These are phyloP conservation scores for Salicornia ramosissima DNA, from an alignment of 148 eudicot species.

Conservation along the genomic window DNA sequence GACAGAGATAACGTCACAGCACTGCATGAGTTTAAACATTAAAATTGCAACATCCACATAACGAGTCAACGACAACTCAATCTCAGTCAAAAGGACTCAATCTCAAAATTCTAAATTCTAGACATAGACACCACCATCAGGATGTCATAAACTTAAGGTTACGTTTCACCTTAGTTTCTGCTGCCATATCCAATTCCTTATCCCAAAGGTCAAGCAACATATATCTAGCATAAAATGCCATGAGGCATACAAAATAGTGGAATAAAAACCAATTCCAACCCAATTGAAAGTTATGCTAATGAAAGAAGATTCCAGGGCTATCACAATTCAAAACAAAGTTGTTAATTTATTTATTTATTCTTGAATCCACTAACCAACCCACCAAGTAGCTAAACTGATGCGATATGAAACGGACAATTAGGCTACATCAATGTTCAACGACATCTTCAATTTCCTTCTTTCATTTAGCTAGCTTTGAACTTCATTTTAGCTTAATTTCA, in stretches of 20 bases:
- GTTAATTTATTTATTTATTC: neutral
- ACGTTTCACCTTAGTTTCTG: neutral
- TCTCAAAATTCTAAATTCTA: neutral
- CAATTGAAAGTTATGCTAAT: neutral
- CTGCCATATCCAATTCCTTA: neutral
- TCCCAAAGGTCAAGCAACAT: neutral
- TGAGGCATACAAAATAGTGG: neutral
- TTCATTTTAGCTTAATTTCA: too few species aligned
- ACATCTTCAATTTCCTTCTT: too few species aligned
- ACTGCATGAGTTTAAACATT: neutral
- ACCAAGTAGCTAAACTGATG: neutral
- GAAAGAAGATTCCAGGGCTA: neutral
- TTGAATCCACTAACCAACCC: neutral
- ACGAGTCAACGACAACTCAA: neutral
- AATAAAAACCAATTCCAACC: neutral
- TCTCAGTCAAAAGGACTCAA: neutral
- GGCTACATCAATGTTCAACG: too few species aligned
- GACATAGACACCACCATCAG: neutral
- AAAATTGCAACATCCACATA: neutral
- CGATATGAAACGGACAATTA: too few species aligned
- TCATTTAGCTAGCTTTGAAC: too few species aligned
- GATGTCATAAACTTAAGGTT: too few species aligned
- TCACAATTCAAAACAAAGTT: neutral
- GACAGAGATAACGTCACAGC: neutral
- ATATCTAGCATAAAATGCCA: neutral